Evolutionary conservation across 441 rosid species (phyloP).

Genomic region (Bruguiera hainesii): DNA sequence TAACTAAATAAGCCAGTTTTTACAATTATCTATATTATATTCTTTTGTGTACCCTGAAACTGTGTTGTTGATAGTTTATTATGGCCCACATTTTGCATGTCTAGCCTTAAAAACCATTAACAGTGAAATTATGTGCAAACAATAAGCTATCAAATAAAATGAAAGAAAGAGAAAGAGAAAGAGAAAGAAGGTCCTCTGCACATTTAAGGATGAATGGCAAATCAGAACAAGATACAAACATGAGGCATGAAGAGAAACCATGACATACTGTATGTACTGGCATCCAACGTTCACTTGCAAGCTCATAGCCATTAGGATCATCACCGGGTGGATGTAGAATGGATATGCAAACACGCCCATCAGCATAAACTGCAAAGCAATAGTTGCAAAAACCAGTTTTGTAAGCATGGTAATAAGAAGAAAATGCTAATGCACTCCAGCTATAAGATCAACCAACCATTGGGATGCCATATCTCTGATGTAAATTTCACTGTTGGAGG

Average conservation of each 20-base stretch:
- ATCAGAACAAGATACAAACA: not conserved
- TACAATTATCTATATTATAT: no score
- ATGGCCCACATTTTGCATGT: no score
- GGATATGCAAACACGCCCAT: slow-evolving; percentile 92
- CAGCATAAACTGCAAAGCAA: slow-evolving; percentile 54
- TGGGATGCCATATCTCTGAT: slow-evolving; percentile 97
- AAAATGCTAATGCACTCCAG: not conserved
- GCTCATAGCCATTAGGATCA: slow-evolving; percentile 94
- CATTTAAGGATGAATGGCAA: no score
- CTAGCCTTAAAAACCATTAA: no score
- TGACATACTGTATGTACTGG: slow-evolving; percentile 82
- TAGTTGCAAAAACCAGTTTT: slow-evolving; percentile 4
- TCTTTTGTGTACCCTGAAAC: no score
- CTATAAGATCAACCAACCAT: slow-evolving; percentile 44
- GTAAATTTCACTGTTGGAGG: slow-evolving; percentile 91
- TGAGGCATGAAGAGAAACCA: not conserved
- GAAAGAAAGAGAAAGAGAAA: no score
- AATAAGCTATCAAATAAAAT: no score
- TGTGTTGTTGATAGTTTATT: no score
- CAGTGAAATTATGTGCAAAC: no score
- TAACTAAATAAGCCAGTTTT: no score
- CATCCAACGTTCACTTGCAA: slow-evolving; percentile 86
- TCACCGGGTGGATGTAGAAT: slow-evolving; percentile 98
- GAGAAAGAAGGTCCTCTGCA: no score
- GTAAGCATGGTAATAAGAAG: not conserved